These are phyloP conservation scores for Fusarium tanahbumbuense DNA, from an alignment of 2,329 filamentous ascomycete genomes.

Conservation along the genomic window DNA sequence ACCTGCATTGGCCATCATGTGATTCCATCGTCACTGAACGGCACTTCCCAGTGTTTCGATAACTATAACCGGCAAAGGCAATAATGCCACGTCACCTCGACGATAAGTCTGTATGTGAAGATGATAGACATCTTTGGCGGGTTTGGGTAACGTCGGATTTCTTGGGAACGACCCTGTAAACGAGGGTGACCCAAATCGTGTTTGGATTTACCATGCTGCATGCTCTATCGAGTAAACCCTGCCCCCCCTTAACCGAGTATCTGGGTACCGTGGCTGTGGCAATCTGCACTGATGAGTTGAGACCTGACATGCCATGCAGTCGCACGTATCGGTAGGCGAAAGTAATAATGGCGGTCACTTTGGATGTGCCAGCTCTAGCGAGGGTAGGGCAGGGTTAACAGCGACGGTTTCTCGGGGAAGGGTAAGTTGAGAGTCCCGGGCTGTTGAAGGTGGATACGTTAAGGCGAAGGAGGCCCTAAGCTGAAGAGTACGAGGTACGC, in stretches of 20 bases:
- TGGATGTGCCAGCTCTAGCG: conserved; percentile 35
- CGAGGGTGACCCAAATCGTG: conserved; percentile 34
- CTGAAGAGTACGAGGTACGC: conserved; percentile 11
- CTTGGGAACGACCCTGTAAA: conserved; percentile 29
- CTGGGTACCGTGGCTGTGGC: conserved; percentile 41
- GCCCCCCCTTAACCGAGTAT: conserved; percentile 44
- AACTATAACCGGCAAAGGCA: conserved; percentile 28
- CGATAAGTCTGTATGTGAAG: conserved; percentile 15
- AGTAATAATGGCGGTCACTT: conserved; percentile 32
- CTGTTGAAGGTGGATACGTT: conserved; percentile 20
- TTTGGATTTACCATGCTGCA: conserved; percentile 44
- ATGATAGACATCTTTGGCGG: conserved; percentile 9
- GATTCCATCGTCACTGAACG: conserved; percentile 26
- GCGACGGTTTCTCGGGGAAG: conserved; percentile 17
- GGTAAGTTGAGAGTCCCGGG: conserved; percentile 15
- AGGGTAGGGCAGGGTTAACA: conserved; percentile 40
- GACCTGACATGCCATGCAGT: conserved; percentile 27
- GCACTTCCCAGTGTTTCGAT: conserved; percentile 32
- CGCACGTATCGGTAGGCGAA: conserved; percentile 17
- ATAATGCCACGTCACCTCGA: conserved; percentile 42
- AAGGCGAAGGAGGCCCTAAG: conserved; percentile 20
- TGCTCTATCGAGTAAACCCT: conserved; percentile 40
- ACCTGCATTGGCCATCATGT: conserved; percentile 6
- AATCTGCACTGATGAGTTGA: conserved; percentile 38
- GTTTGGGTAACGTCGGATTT: conserved; percentile 15